These are phyloP conservation scores for Lactarius pseudohatsudake DNA, from an alignment of 768 basidiomycete genomes.

Conservation along the genomic window DNA sequence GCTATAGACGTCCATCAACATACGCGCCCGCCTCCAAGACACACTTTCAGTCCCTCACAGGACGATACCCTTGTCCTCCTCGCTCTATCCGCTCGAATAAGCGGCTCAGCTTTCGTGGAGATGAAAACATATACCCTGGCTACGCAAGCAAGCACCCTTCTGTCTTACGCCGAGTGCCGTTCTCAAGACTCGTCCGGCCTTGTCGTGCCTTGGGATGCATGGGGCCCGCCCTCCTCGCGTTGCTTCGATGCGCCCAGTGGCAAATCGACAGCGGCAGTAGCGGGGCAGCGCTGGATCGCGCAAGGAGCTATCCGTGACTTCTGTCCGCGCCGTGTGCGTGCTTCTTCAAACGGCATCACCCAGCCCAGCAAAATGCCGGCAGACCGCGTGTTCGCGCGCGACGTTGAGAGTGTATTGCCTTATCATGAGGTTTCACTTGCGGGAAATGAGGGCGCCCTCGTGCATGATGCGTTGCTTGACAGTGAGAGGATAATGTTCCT, in stretches of 20 bases:
- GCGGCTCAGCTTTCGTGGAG: background rate
- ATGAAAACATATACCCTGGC: slow-evolving; percentile 4
- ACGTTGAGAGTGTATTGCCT: slow-evolving; percentile 4
- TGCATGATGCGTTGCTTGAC: slow-evolving; percentile 12
- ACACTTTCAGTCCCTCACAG: slow-evolving; percentile 3
- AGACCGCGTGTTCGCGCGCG: background rate
- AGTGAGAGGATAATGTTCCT: background rate
- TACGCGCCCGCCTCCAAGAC: background rate
- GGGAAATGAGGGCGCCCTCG: background rate
- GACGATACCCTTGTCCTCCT: background rate
- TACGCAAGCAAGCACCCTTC: slow-evolving; percentile 6
- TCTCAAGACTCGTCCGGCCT: background rate
- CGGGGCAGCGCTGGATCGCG: slow-evolving; percentile 3
- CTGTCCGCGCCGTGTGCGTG: slow-evolving; percentile 7
- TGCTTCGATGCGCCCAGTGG: background rate
- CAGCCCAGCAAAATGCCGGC: background rate
- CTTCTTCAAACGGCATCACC: background rate
- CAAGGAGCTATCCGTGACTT: slow-evolving; percentile 9
- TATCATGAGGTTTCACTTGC: slow-evolving; percentile 2
- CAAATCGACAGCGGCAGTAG: background rate
- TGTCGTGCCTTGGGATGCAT: slow-evolving; percentile 3
- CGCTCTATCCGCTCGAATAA: background rate
- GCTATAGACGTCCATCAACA: background rate
- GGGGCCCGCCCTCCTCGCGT: slow-evolving; percentile 7
- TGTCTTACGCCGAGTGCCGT: background rate